A percentile compares a stretch with the other conserved stretches of the same genome.
phyloP scores from a whole-genome alignment of 208 protist species.

The Phytomonas francai region DNA sequence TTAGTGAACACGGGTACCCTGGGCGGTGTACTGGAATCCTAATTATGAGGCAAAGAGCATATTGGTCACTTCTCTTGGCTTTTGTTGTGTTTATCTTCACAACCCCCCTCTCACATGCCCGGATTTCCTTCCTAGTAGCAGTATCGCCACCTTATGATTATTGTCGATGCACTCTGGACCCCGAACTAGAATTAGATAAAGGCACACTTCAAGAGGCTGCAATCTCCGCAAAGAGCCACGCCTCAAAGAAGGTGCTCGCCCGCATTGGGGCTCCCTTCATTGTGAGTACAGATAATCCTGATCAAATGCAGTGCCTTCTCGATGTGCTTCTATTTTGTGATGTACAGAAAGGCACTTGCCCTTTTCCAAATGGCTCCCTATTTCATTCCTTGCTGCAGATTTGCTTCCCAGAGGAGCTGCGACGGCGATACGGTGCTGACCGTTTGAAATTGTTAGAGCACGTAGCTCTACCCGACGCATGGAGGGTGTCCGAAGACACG shows the following conservation, averaged over 20 bases:
- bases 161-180: not conserved
- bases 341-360: conserved; percentile 17
- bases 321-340: conserved; percentile 13
- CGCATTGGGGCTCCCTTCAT: conserved; percentile 22
- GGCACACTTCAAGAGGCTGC: not conserved
- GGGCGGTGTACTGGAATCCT: not conserved
- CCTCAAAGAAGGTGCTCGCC: conserved; percentile 17
- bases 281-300: conserved; percentile 1
- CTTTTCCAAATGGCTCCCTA: conserved; percentile 8
- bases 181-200: not conserved
- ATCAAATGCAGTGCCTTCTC: conserved; percentile 14
- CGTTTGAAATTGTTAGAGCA: conserved; percentile 19
- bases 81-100: not conserved
- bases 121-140: not conserved
- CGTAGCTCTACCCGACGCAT: conserved; percentile 18
- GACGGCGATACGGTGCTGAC: conserved; percentile 19
- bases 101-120: not conserved
- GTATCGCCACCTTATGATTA: not conserved
- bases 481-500: conserved; percentile 10
- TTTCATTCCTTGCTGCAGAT: conserved; percentile 16
- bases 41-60: not conserved
- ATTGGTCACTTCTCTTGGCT: not conserved
- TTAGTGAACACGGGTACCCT: not conserved
- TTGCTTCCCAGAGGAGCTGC: conserved; percentile 19
- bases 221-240: not conserved